These are phyloP conservation scores for Hermanozyma aechmeae DNA, from an alignment of 805 yeast genomes.

Conservation along the genomic window DNA sequence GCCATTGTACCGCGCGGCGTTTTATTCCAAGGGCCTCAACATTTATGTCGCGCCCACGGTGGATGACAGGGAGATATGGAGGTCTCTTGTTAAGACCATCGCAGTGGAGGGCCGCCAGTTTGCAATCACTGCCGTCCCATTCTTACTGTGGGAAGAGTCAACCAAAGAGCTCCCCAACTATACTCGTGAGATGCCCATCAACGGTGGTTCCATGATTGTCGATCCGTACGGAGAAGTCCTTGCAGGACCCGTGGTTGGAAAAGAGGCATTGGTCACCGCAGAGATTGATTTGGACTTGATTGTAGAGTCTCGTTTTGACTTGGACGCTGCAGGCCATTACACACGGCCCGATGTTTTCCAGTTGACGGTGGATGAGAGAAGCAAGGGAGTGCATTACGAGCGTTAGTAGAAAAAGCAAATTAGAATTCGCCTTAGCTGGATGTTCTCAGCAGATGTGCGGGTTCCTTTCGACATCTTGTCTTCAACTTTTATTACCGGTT, in stretches of 20 bases:
- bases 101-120: conserved; percentile 32
- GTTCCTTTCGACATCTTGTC: no score
- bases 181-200: conserved; percentile 19
- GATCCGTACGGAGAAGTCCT: conserved; percentile 30
- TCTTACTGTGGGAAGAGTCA: conserved; percentile 18
- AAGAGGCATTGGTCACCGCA: conserved; percentile 31
- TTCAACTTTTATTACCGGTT: no score
- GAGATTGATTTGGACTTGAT: conserved; percentile 30
- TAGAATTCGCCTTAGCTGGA: no score
- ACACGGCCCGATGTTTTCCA: conserved; percentile 31
- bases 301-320: conserved; percentile 30
- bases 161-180: conserved; percentile 14
- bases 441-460: no score
- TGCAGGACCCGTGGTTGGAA: conserved; percentile 28
- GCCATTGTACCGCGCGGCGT: conserved; percentile 31
- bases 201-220: conserved; percentile 19
- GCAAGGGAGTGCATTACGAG: no score
- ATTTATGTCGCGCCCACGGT: conserved; percentile 33
- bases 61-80: conserved; percentile 37
- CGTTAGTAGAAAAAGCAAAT: no score
- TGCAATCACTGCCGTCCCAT: conserved; percentile 32
- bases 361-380: conserved; percentile 29
- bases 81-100: conserved; percentile 30
- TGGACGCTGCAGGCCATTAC: conserved; percentile 37
- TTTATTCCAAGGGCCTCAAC: conserved; percentile 34